phyloP scores from a whole-genome alignment of 106 monocot species.

The Phalaenopsis equestris region DNA sequence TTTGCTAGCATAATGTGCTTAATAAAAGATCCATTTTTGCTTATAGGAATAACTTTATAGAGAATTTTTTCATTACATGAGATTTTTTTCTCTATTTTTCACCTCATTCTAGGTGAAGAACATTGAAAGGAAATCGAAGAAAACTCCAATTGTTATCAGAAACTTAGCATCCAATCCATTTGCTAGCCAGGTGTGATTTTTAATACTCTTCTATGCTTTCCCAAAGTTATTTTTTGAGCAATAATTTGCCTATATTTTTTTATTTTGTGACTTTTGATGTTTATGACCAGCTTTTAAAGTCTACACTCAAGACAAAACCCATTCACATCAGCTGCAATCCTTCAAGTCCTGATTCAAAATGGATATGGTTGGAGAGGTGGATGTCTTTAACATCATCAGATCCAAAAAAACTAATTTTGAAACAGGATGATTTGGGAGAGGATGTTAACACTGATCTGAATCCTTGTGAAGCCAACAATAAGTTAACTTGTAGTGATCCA shows the following conservation, averaged over 20 bases:
- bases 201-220: not conserved
- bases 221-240: not conserved
- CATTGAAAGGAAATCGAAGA: constrained; percentile 20
- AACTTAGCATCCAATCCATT: constrained; percentile 42
- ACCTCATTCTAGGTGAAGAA: not conserved
- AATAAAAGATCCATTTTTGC: not conserved
- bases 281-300: constrained; percentile 45
- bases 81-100: not conserved
- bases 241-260: not conserved
- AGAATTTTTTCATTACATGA: not conserved
- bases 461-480: constrained; percentile 3
- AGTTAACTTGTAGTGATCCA: not conserved
- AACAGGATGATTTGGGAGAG: constrained; percentile 1
- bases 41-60: not conserved
- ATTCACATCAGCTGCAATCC: constrained; percentile 54
- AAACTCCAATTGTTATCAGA: constrained; percentile 25
- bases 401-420: constrained; percentile 8
- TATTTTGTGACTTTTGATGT: not conserved
- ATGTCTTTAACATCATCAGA: constrained; percentile 43
- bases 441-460: not conserved
- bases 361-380: constrained; percentile 90
- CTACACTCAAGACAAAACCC: constrained; percentile 28
- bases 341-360: constrained; percentile 51
- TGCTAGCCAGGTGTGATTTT: constrained; percentile 42
- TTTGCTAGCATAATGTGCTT: not conserved